Base-by-base conservation (phyloP, 495 filamentous ascomycete genomes). In the Astrothelium subdiscretum region DNA sequence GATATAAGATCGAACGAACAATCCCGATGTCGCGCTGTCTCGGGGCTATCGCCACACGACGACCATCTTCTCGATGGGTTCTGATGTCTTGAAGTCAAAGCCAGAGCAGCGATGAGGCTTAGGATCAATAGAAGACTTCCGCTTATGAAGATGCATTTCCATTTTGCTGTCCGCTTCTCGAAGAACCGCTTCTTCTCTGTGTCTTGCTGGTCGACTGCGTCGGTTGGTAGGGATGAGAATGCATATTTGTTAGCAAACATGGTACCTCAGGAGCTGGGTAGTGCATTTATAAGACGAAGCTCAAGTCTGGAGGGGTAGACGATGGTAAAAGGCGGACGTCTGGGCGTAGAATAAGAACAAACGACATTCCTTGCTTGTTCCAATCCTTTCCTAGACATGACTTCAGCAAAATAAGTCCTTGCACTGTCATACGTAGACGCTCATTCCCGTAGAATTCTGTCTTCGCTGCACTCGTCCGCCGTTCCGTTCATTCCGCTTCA, bases 1-100 rank as follows among this genome's bases (percentile, higher is more conserved):
- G 48, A 54, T 54, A 54, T 54, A 26, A 54, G 48, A 54, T 54
- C 48, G 24, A 54, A 54, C 48, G 48, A 54, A 54, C 48, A 54
- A 54, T 29, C 48, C 48, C 48, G 48, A 10, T 54, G 48, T 5
- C 48, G 48, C 48, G 48, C 48, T 54, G 48, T 54, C 48, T 54
- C 48, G 8, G 29, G 1, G 48, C 48, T 54, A 54, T 54, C 48
- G 48, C 48, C 48, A 15, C 48, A 54, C 15, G 48, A 54, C 48
- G 48, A 29, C 48, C 48, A 54, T 54, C 48, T 26, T 24, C 20
- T 32, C 48, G 48, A 54, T 29, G 48, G 15, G 26, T 54, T 54
- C 6, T 54, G 48, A 26, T 27, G 24, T 54, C 48, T 54, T 29
- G 48, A 27, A 54, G 48, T 54, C 48, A 54, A 29, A 26, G 48